Base-by-base conservation (phyloP, 495 filamentous ascomycete species). In the Cercophora newfieldiana region DNA sequence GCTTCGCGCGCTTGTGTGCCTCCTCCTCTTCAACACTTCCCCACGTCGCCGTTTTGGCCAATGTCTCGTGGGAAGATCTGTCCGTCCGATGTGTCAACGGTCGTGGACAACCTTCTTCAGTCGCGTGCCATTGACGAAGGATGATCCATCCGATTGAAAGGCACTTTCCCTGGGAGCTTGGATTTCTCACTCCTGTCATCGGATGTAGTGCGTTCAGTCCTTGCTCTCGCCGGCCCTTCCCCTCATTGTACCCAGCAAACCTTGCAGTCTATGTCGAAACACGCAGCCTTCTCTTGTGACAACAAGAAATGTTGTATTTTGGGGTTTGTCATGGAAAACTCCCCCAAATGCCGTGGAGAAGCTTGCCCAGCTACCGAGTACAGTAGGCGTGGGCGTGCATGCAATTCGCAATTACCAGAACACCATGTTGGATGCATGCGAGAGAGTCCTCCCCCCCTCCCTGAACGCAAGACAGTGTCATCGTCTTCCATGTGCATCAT, bases 271-370 rank as follows among this genome's bases (percentile, higher is more conserved):
- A n/a, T n/a, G n/a, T n/a, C n/a, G n/a, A n/a, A n/a, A n/a, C n/a
- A n/a, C n/a, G n/a, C n/a, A n/a, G n/a, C 30, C 21, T 26, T 60
- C 57, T 58, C 51, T 44, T 19, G 67, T 55, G 56, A 48, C 51
- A 44, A n/a, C 25, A 25, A 53, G 33, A 33, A 56, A 31, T 33
- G 48, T 21, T 16, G 18, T 21, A 49, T 66, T 49, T 57, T 21
- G 55, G 21, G 24, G 63, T 69, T 67, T 72, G 69, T 72, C 69
- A 69, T 65, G 61, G 61, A 72, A 72, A 65, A n/a, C n/a, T n/a
- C 62, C 67, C 69, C 69, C 61, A 69, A 67, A 61, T 69, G 61
- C 64, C 69, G 69, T 67, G 66, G 63, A 60, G 61, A 63, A 7
- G 22, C 37, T 22, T 21, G 12, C 14, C 58, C 22, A 30, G 55